These are phyloP conservation scores for Podospora fimiseda DNA, from an alignment of 495 filamentous ascomycete species.

Conservation along the genomic window DNA sequence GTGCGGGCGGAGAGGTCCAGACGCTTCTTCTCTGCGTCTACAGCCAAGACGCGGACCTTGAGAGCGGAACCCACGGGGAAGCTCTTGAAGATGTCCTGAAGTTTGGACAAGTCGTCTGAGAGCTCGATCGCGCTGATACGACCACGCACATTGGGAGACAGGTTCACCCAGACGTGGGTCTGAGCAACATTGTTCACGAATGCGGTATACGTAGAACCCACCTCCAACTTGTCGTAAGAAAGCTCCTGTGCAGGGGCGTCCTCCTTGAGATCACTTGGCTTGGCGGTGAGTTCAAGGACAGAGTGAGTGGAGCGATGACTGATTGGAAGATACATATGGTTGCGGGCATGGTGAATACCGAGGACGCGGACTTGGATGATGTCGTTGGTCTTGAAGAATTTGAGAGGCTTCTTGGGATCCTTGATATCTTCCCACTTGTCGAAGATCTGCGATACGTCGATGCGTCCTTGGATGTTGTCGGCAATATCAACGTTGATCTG, in stretches of 20 bases:
- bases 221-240: conserved; percentile 64
- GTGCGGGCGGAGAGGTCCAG: conserved; percentile 77
- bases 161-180: conserved; percentile 76
- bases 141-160: conserved; percentile 86
- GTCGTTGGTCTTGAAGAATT: conserved; percentile 62
- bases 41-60: conserved; percentile 63
- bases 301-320: conserved; percentile 72
- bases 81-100: conserved; percentile 68
- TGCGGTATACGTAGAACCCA: conserved; percentile 63
- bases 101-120: conserved; percentile 71
- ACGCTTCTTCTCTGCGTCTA: conserved; percentile 65
- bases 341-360: conserved; percentile 83
- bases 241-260: conserved; percentile 43
- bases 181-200: conserved; percentile 84
- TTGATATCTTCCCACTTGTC: conserved; percentile 80
- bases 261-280: conserved; percentile 56
- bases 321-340: conserved; percentile 87
- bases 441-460: conserved; percentile 85
- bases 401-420: conserved; percentile 71
- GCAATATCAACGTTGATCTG: conserved; percentile 88
- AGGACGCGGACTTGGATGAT: conserved; percentile 68
- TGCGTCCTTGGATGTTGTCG: conserved; percentile 82
- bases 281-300: conserved; percentile 86
- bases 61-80: conserved; percentile 87
- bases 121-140: conserved; percentile 74